These are phyloP conservation scores for Marchantia polymorpha DNA, from an alignment of 225 moss, liverwort and hornwort genomes.

Conservation along the genomic window DNA sequence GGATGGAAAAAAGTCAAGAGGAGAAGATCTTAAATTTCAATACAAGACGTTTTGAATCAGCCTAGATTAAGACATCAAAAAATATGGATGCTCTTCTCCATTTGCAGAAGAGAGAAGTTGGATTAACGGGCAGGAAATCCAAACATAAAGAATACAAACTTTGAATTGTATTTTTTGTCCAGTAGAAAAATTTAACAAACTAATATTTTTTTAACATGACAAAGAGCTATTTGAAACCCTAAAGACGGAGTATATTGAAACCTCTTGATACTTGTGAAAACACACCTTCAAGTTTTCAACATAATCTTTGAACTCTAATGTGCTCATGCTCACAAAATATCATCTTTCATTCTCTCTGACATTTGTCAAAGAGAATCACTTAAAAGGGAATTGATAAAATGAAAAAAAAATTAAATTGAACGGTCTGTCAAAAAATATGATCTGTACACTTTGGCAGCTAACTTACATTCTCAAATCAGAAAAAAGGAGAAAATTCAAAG, in stretches of 20 bases:
- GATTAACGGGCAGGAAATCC: background rate
- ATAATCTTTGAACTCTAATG: constrained; percentile 93
- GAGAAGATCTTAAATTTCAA: background rate
- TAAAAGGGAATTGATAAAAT: background rate
- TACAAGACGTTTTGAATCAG: background rate
- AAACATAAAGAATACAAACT: background rate
- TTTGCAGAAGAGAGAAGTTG: background rate
- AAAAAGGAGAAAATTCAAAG: background rate
- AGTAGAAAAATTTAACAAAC: background rate
- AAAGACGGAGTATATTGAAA: constrained; percentile 15
- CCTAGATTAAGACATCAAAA: background rate
- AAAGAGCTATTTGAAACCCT: background rate
- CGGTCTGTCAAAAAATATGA: background rate
- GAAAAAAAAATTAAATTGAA: background rate
- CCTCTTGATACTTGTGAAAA: constrained; percentile 88
- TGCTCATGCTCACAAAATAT: constrained; percentile 98
- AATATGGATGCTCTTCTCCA: constrained; percentile 19
- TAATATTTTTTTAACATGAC: background rate
- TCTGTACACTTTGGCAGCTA: background rate
- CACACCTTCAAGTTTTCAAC: constrained; percentile 88
- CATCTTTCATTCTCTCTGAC: constrained; percentile 85
- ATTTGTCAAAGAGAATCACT: constrained; percentile 65
- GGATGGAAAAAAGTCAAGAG: too few relatives aligned
- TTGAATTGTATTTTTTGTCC: background rate
- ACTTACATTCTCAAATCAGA: background rate